Evolutionary conservation across 257 asterid species (phyloP).

Genomic region (Salvia miltiorrhiza): DNA sequence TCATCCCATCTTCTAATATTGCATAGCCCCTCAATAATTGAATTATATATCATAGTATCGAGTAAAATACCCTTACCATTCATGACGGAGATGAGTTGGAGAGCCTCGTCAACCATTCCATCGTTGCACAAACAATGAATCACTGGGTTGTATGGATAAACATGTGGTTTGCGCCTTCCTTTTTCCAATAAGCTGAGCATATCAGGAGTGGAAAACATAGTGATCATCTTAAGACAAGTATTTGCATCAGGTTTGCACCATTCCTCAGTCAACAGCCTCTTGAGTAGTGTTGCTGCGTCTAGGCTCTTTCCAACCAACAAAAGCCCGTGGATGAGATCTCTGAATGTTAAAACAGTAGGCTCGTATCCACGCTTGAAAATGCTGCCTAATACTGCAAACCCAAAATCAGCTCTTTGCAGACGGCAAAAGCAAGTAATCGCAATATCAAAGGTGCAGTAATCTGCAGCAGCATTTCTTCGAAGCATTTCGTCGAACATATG

Average conservation of each 20-base stretch:
- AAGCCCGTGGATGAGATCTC: no score
- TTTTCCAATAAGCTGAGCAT: not conserved
- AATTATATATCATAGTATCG: not conserved
- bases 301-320: no score
- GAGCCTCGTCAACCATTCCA: not conserved
- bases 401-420: not conserved
- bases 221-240: not conserved
- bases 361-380: no score
- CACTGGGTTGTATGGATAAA: not conserved
- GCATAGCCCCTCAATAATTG: not conserved
- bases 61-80: not conserved
- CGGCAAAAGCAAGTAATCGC: not conserved
- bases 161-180: not conserved
- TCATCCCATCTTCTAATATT: not conserved
- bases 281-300: no score
- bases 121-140: not conserved
- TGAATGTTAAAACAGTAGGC: no score
- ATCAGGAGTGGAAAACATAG: no score
- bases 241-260: not conserved
- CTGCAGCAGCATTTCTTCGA: not conserved
- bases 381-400: not conserved
- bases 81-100: not conserved
- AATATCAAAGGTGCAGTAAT: not conserved
- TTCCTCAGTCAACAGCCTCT: not conserved
- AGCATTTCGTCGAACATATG: conserved; percentile 8